phyloP scores from a whole-genome alignment of 495 filamentous ascomycete species.

The Trypethelium eluteriae region DNA sequence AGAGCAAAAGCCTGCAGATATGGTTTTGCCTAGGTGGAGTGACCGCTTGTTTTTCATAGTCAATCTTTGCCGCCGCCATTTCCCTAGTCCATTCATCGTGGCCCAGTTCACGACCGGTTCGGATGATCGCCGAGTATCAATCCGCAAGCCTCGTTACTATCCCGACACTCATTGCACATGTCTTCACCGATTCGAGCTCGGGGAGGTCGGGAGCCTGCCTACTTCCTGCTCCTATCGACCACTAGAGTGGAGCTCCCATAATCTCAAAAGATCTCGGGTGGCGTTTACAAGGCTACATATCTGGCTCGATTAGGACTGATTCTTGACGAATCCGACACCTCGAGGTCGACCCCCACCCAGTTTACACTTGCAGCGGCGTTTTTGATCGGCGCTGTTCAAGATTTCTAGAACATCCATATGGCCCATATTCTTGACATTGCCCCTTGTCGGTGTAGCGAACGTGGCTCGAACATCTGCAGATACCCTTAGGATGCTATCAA shows the following conservation, averaged over 20 bases:
- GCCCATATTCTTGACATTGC: too few relatives aligned
- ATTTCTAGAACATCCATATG: slow-evolving; percentile 1
- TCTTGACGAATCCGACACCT: neutral
- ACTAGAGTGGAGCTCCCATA: neutral
- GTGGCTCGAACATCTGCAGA: neutral
- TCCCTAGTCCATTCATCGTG: neutral
- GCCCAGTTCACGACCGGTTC: neutral
- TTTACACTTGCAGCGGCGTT: slow-evolving; percentile 2
- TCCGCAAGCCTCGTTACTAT: neutral
- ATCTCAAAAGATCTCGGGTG: neutral
- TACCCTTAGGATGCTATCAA: neutral
- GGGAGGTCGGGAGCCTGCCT: neutral
- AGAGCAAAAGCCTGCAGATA: too few relatives aligned
- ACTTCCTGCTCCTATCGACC: neutral
- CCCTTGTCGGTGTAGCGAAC: too few relatives aligned
- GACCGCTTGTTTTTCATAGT: neutral
- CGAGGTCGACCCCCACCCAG: neutral
- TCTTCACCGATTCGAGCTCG: too few relatives aligned
- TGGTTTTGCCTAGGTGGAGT: neutral
- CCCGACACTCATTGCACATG: neutral
- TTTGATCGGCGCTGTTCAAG: neutral
- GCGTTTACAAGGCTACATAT: neutral
- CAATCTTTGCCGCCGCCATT: neutral
- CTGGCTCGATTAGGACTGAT: neutral
- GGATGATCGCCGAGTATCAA: neutral